A percentile compares a stretch with the other conserved stretches of the same genome.
These are phyloP conservation scores for Calophaca sinica DNA, from an alignment of 306 rosid species.

Conservation along the genomic window DNA sequence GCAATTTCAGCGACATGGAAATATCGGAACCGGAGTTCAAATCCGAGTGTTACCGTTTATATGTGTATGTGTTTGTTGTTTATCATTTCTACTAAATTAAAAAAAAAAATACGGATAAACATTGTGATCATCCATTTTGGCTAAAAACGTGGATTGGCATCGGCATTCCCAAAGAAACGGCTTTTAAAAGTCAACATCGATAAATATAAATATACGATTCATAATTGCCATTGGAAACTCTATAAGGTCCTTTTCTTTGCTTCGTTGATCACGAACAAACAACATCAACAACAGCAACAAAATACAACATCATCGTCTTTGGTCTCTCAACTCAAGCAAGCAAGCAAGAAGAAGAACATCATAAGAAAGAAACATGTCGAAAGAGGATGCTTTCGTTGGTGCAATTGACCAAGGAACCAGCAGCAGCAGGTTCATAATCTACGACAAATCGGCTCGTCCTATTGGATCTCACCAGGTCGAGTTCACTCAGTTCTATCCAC, in stretches of 20 bases:
- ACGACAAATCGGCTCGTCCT: slow-evolving; percentile 53
- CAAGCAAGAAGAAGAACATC: not conserved
- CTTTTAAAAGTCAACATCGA: not conserved
- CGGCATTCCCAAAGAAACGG: slow-evolving; percentile 1
- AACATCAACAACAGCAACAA: too few species aligned
- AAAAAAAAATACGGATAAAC: slow-evolving; percentile 22
- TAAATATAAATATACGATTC: not conserved
- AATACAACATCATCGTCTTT: not conserved
- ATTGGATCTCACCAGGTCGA: slow-evolving; percentile 87
- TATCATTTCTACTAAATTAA: too few species aligned
- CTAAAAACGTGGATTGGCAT: slow-evolving; percentile 7
- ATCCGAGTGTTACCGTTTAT: too few species aligned
- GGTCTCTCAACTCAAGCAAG: not conserved
- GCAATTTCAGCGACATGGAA: too few species aligned
- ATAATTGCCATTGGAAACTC: too few species aligned
- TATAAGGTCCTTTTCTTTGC: too few species aligned
- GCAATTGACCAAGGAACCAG: slow-evolving; percentile 93
- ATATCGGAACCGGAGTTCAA: too few species aligned
- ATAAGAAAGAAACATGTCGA: slow-evolving; percentile 45
- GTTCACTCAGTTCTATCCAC: slow-evolving; percentile 84
- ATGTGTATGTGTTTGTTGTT: too few species aligned
- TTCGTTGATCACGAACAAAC: not conserved
- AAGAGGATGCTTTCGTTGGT: slow-evolving; percentile 61
- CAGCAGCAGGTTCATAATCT: slow-evolving; percentile 85
- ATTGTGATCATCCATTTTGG: not conserved